These are phyloP conservation scores for Penicillium hesseltinei DNA, from an alignment of 2,329 filamentous ascomycete genomes.

Conservation along the genomic window DNA sequence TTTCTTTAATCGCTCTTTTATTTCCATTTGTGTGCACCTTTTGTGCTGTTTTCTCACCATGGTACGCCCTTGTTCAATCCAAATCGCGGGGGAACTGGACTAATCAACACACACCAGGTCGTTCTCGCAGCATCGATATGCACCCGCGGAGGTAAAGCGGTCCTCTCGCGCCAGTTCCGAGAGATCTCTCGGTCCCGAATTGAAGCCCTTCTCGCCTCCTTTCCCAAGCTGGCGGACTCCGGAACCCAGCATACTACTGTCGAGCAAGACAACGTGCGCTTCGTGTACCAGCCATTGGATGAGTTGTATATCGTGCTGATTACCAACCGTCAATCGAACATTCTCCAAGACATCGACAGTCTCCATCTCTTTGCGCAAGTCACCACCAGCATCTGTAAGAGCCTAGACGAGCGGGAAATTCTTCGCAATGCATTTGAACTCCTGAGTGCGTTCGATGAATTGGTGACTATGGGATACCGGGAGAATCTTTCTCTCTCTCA, in stretches of 20 bases:
- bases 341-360: slow-evolving; percentile 97
- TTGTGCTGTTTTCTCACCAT: slow-evolving; percentile 19
- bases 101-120: slow-evolving; percentile 60
- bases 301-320: slow-evolving; percentile 99
- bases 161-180: slow-evolving; percentile 95
- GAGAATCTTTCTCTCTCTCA: slow-evolving; percentile 95
- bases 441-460: slow-evolving; percentile 93
- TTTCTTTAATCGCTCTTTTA: background rate
- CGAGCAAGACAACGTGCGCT: slow-evolving; percentile 98
- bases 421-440: slow-evolving; percentile 92
- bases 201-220: slow-evolving; percentile 92
- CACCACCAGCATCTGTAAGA: slow-evolving; percentile 94
- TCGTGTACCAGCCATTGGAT: slow-evolving; percentile 97
- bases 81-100: slow-evolving; percentile 15
- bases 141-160: slow-evolving; percentile 95
- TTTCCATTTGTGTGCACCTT: background rate
- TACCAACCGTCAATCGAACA: slow-evolving; percentile 99
- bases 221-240: slow-evolving; percentile 94
- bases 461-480: slow-evolving; percentile 91
- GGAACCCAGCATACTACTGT: slow-evolving; percentile 97
- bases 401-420: slow-evolving; percentile 92
- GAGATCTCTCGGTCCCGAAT: slow-evolving; percentile 97
- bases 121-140: slow-evolving; percentile 98
- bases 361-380: slow-evolving; percentile 97
- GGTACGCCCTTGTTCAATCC: slow-evolving; percentile 21